Evolutionary conservation across 495 filamentous ascomycete genomes (phyloP).

Genomic region (Podospora tetraspora): DNA sequence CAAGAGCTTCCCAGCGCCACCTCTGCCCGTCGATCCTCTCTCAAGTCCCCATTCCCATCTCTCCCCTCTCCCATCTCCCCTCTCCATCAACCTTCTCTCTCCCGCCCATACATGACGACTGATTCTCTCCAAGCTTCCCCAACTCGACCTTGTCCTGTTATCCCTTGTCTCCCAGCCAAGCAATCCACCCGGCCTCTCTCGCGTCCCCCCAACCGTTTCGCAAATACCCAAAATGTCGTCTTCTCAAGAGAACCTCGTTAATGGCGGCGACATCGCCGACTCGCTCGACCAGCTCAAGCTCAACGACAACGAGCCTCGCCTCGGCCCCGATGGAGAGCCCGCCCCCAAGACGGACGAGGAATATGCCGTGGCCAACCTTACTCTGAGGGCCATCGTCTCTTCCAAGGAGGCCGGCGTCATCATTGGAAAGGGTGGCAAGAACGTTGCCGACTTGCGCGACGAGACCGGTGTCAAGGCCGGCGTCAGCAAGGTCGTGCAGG

Average conservation of each 20-base stretch:
- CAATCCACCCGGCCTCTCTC: slow-evolving; percentile 1
- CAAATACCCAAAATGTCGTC: slow-evolving; percentile 41
- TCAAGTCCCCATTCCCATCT: not conserved
- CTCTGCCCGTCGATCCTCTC: not conserved
- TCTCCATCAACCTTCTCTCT: not conserved
- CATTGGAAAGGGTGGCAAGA: slow-evolving; percentile 97
- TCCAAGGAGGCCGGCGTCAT: slow-evolving; percentile 98
- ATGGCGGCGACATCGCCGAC: slow-evolving; percentile 47
- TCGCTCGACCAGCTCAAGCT: slow-evolving; percentile 44
- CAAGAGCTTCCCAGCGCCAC: not conserved
- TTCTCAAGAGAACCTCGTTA: slow-evolving; percentile 40
- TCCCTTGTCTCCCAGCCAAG: not conserved
- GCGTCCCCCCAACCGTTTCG: not conserved
- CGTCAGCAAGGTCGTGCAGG: slow-evolving; percentile 96
- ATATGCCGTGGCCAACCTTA: slow-evolving; percentile 84
- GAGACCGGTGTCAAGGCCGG: slow-evolving; percentile 97
- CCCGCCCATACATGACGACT: not conserved
- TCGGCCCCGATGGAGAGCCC: slow-evolving; percentile 63
- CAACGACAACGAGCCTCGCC: slow-evolving; percentile 48
- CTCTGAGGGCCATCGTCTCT: slow-evolving; percentile 93
- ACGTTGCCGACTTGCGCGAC: slow-evolving; percentile 93
- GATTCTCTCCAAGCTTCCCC: slow-evolving; percentile 1
- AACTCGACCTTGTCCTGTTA: not conserved
- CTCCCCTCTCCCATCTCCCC: not conserved
- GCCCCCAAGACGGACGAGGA: slow-evolving; percentile 89